A percentile compares a stretch with the other conserved stretches of the same genome.
Conservation (phyloP, 202 grass and related monocot genomes). For the Schoenoplectus triqueter region DNA sequence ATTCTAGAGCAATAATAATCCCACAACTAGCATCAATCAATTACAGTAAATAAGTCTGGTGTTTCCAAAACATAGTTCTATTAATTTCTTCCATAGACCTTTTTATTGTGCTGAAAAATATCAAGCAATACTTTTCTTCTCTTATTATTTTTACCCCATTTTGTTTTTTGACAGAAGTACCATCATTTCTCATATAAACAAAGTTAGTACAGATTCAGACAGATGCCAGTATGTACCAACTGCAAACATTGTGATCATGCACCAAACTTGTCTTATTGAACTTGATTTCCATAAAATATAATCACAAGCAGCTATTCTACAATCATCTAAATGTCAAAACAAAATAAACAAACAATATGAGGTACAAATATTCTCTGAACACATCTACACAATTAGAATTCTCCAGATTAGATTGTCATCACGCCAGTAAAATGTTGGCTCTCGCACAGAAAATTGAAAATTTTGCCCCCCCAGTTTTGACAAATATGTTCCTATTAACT, state of each 20-base stretch:
- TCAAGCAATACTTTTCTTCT: no score
- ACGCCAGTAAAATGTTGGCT: constrained; percentile 36
- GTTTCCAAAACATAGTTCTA: background rate
- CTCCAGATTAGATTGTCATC: background rate
- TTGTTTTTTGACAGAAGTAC: background rate
- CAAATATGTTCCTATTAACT: constrained; percentile 35
- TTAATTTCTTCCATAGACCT: background rate
- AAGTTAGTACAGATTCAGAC: background rate
- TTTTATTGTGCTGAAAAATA: no score
- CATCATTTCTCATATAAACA: background rate
- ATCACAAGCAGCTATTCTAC: background rate
- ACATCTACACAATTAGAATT: constrained; percentile 19
- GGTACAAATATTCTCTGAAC: constrained; percentile 11
- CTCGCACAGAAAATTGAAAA: constrained; percentile 18
- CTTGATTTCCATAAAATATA: background rate
- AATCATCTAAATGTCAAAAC: background rate
- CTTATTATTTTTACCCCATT: no score
- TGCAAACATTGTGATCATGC: constrained; percentile 2
- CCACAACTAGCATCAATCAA: background rate
- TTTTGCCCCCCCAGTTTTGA: background rate
- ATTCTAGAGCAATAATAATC: background rate
- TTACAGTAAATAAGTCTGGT: background rate
- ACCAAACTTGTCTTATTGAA: background rate
- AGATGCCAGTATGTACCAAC: background rate
- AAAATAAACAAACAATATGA: background rate